Conservation (phyloP, 805 yeast genomes). For the Pachysolen tannophilus region DNA sequence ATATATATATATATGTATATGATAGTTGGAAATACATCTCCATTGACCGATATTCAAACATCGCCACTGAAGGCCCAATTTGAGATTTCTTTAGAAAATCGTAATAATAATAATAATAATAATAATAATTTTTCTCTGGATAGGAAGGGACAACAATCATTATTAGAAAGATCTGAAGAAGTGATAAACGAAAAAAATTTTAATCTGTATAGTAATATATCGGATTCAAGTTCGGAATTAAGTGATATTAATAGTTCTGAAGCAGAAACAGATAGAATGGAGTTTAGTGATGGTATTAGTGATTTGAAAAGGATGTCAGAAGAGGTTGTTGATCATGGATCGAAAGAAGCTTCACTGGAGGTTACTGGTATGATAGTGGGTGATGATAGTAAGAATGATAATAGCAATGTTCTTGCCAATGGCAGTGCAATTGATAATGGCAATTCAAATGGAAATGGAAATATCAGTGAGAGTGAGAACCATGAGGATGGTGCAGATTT, state of each 20-base stretch:
- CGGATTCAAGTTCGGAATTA: conserved; percentile 33
- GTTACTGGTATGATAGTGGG: no score
- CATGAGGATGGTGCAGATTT: no score
- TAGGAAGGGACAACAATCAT: not conserved
- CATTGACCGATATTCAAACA: conserved; percentile 32
- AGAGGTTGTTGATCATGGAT: conserved; percentile 2
- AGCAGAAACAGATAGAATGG: conserved; percentile 90
- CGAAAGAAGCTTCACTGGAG: conserved; percentile 7
- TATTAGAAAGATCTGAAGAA: not conserved
- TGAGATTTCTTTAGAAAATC: not conserved
- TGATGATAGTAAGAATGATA: no score
- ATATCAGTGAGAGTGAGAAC: conserved; percentile 3
- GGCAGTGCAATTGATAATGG: conserved; percentile 10
- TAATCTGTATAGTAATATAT: conserved; percentile 12
- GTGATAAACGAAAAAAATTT: not conserved
- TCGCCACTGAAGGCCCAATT: conserved; percentile 24
- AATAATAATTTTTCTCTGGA: not conserved
- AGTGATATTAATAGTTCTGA: conserved; percentile 65
- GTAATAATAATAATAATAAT: not conserved
- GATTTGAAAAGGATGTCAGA: conserved; percentile 33
- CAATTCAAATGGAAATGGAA: conserved; percentile 3
- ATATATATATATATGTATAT: no score
- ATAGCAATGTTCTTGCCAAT: no score
- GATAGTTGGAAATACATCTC: conserved; percentile 17
- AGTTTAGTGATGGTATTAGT: conserved; percentile 43